Evolutionary conservation across 805 yeast genomes (phyloP).

Genomic region (Yarrowia alimentaria): DNA sequence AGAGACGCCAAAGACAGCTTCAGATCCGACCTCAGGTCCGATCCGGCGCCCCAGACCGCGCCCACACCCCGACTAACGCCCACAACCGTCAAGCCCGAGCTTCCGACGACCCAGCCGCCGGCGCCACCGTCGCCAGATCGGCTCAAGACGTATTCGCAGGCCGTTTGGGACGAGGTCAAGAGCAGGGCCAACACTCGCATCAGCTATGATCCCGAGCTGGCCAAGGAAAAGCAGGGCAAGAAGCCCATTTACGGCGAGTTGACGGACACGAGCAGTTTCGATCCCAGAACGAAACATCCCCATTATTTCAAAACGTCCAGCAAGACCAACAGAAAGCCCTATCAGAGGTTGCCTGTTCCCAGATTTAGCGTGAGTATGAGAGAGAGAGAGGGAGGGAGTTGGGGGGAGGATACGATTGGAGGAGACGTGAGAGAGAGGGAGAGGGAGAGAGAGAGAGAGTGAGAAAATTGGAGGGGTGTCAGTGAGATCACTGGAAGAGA

Average conservation of each 20-base stretch:
- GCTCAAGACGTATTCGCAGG: constrained; percentile 1
- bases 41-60: constrained; percentile 1
- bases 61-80: constrained; percentile 21
- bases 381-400: too few relatives aligned
- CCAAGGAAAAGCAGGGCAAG: constrained; percentile 46
- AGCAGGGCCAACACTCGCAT: constrained; percentile 38
- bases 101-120: constrained; percentile 9
- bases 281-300: constrained; percentile 30
- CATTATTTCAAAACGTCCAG: constrained; percentile 29
- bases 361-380: constrained; percentile 39
- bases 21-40: too few relatives aligned
- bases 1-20: too few relatives aligned
- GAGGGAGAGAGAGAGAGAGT: too few relatives aligned
- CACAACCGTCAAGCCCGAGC: constrained; percentile 18
- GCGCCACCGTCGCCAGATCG: constrained; percentile 19
- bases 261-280: too few relatives aligned
- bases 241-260: constrained; percentile 37
- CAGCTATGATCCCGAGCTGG: constrained; percentile 52
- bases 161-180: constrained; percentile 15
- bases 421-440: too few relatives aligned
- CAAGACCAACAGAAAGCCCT: constrained; percentile 33
- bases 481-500: too few relatives aligned
- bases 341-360: constrained; percentile 34
- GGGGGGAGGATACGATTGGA: too few relatives aligned
- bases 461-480: too few relatives aligned